Evolutionary conservation across 2,329 filamentous ascomycete species (phyloP).

Genomic region (Periglandula ipomoeae): DNA sequence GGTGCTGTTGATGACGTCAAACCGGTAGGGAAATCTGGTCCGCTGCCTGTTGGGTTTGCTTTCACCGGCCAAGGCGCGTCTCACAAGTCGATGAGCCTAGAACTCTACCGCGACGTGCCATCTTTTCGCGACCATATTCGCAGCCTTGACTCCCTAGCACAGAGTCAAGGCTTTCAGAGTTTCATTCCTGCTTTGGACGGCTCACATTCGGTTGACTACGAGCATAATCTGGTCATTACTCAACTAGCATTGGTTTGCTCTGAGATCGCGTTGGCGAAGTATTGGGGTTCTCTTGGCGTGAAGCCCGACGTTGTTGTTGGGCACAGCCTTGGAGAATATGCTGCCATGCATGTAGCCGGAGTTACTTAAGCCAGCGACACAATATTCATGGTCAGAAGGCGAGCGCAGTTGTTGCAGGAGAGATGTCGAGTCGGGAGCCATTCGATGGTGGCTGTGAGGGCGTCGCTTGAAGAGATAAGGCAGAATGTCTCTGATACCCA

Average conservation of each 20-base stretch:
- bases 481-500: constrained; percentile 9
- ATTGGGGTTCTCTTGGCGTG: constrained; percentile 38
- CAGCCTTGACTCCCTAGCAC: constrained; percentile 22
- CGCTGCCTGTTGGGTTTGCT: constrained; percentile 26
- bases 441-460: constrained; percentile 43
- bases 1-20: background rate
- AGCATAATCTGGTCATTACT: constrained; percentile 11
- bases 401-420: constrained; percentile 55
- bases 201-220: constrained; percentile 16
- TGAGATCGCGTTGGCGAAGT: constrained; percentile 31
- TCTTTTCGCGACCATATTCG: constrained; percentile 25
- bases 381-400: constrained; percentile 60
- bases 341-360: constrained; percentile 60
- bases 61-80: constrained; percentile 38
- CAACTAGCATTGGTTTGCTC: constrained; percentile 31
- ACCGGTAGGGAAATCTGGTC: background rate
- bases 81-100: constrained; percentile 20
- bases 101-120: constrained; percentile 22
- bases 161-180: constrained; percentile 26
- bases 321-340: constrained; percentile 64
- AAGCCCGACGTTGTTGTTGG: constrained; percentile 46
- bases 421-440: constrained; percentile 60
- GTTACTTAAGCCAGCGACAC: constrained; percentile 63
- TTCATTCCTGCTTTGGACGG: constrained; percentile 35
- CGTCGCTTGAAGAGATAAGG: constrained; percentile 37